Evolutionary conservation across 768 basidiomycete species (phyloP).

Genomic region (Punctularia strigosozonata): DNA sequence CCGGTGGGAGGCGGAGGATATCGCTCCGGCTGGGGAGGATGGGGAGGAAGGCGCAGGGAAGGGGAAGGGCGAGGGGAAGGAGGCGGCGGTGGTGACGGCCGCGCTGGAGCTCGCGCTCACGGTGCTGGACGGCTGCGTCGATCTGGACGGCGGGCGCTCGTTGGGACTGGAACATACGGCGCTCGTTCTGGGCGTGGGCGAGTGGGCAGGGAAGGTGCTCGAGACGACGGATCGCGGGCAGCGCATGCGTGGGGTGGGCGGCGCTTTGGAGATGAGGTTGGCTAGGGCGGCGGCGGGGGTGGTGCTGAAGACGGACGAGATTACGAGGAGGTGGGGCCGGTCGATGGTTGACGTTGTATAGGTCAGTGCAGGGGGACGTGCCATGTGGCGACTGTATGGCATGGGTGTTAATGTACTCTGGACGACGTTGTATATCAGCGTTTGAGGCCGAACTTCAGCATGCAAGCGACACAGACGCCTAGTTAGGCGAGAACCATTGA

Average conservation of each 20-base stretch:
- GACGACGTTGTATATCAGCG: too few species aligned
- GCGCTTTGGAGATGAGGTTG: conserved; percentile 48
- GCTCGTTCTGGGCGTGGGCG: conserved; percentile 57
- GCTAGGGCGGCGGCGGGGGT: conserved; percentile 70
- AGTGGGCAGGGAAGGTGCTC: conserved; percentile 74
- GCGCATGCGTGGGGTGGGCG: conserved; percentile 50
- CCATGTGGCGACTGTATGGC: too few species aligned
- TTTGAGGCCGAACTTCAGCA: too few species aligned
- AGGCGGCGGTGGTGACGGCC: conserved; percentile 63
- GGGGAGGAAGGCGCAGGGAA: conserved; percentile 14
- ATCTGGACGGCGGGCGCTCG: conserved; percentile 66
- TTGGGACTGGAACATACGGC: conserved; percentile 67
- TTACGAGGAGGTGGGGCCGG: conserved; percentile 55
- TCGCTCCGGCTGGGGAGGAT: too few species aligned
- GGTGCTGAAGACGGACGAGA: conserved; percentile 65
- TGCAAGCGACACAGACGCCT: too few species aligned
- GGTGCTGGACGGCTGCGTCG: conserved; percentile 61
- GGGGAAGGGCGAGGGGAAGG: conserved; percentile 25
- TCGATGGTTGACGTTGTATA: conserved; percentile 40
- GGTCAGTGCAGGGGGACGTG: too few species aligned
- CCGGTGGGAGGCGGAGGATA: conserved; percentile 20
- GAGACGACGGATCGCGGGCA: conserved; percentile 51
- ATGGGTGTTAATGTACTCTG: too few species aligned
- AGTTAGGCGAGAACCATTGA: too few species aligned
- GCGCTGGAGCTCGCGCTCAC: conserved; percentile 72